phyloP scores from a whole-genome alignment of 495 filamentous ascomycete genomes.

The Pyronema domesticum region DNA sequence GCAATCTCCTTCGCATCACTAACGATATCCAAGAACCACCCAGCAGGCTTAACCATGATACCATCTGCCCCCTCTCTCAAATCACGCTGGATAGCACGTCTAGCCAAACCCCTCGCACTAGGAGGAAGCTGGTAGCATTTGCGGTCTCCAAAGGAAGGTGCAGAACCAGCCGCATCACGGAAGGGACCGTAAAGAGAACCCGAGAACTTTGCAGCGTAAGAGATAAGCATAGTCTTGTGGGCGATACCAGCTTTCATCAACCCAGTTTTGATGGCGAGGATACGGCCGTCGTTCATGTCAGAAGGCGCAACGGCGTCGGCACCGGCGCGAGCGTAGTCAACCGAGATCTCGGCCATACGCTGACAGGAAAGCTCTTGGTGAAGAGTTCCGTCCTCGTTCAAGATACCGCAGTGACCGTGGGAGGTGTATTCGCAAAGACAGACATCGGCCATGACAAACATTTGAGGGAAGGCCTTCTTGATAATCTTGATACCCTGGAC shows the following conservation, averaged over 20 bases:
- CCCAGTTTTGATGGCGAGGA: conserved; percentile 91
- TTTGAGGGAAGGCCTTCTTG: conserved; percentile 60
- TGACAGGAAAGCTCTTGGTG: conserved; percentile 88
- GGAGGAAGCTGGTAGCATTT: conserved; percentile 93
- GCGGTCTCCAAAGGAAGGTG: conserved; percentile 82
- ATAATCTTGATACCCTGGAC: conserved; percentile 68
- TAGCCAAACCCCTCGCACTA: conserved; percentile 77
- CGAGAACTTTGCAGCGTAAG: conserved; percentile 91
- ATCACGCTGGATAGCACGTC: conserved; percentile 77
- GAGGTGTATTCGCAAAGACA: conserved; percentile 97
- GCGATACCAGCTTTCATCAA: conserved; percentile 80
- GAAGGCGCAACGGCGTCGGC: conserved; percentile 93
- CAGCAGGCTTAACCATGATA: conserved; percentile 97
- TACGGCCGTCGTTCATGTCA: conserved; percentile 97
- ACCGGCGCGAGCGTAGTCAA: conserved; percentile 82
- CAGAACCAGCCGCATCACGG: conserved; percentile 73
- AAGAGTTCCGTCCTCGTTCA: conserved; percentile 74
- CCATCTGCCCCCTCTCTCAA: conserved; percentile 89
- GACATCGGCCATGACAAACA: conserved; percentile 83
- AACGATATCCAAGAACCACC: conserved; percentile 88
- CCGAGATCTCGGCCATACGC: conserved; percentile 77
- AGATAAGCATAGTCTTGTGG: conserved; percentile 83
- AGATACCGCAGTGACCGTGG: conserved; percentile 94
- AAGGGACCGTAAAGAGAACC: conserved; percentile 95
- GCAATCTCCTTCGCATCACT: conserved; percentile 88